These are phyloP conservation scores for Rhipidocladum racemiflorum DNA, from an alignment of 176 grass and related monocot species.

Conservation along the genomic window DNA sequence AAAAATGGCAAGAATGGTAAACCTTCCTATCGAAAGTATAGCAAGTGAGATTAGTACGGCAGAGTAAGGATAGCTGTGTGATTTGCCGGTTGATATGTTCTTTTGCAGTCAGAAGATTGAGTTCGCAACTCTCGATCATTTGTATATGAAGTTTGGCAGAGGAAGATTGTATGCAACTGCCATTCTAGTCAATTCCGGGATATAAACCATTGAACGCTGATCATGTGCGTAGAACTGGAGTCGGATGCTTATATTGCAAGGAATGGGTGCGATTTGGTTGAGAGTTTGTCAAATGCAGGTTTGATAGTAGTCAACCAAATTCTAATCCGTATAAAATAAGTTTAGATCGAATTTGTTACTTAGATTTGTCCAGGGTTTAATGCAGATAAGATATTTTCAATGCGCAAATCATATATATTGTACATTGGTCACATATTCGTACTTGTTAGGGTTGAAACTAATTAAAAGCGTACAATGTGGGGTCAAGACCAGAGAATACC, in stretches of 20 bases:
- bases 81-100: not conserved
- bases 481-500: too few species aligned
- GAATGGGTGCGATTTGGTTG: not conserved
- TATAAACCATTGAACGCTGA: not conserved
- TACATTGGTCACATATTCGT: too few species aligned
- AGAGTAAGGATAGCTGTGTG: not conserved
- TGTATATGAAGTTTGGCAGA: not conserved
- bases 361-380: not conserved
- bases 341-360: not conserved
- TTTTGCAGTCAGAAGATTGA: not conserved
- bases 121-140: not conserved
- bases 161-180: not conserved
- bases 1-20: slow-evolving; percentile 33
- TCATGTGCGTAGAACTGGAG: not conserved
- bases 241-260: not conserved
- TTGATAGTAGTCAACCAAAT: not conserved
- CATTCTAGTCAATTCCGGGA: not conserved
- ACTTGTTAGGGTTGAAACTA: too few species aligned
- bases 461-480: too few species aligned
- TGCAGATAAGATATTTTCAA: not conserved
- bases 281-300: not conserved
- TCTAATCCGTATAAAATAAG: not conserved
- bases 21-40: slow-evolving; percentile 21
- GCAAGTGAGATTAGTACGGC: not conserved
- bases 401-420: not conserved